Evolutionary conservation across 257 asterid species (phyloP).

Genomic region (Salvia hispanica): DNA sequence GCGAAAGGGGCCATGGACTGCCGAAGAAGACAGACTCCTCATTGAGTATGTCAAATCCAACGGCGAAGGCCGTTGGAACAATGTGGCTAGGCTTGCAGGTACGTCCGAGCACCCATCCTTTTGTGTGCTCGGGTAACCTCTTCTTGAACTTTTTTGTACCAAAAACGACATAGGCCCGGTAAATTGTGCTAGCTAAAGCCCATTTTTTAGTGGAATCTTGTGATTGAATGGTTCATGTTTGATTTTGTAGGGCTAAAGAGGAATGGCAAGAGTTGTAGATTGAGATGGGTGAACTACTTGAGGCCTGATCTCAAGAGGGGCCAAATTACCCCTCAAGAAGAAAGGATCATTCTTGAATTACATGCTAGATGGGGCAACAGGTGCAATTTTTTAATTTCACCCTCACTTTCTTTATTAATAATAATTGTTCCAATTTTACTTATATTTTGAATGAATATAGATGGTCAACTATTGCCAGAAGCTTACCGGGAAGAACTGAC

Average conservation of each 20-base stretch:
- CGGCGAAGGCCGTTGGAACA: constrained; percentile 97
- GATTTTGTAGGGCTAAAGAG: constrained; percentile 65
- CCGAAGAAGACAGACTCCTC: constrained; percentile 77
- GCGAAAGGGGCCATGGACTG: constrained; percentile 97
- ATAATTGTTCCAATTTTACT: too few relatives aligned
- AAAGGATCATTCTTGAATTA: constrained; percentile 64
- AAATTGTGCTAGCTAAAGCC: too few relatives aligned
- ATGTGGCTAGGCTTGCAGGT: constrained; percentile 82
- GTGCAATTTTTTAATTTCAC: constrained; percentile 34
- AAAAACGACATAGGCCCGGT: too few relatives aligned
- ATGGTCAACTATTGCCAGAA: constrained; percentile 91
- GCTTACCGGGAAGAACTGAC: constrained; percentile 80
- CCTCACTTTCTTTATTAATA: neutral
- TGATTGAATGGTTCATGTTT: neutral
- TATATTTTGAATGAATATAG: constrained; percentile 29
- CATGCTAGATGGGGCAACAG: constrained; percentile 96
- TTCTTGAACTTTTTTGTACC: too few relatives aligned
- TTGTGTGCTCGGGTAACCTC: too few relatives aligned
- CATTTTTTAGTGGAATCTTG: neutral
- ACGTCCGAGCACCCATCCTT: neutral
- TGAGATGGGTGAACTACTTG: constrained; percentile 95
- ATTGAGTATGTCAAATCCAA: constrained; percentile 75
- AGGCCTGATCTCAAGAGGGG: constrained; percentile 96
- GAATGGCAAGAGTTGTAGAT: constrained; percentile 88
- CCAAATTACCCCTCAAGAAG: constrained; percentile 85